Conservation (phyloP, 306 rosid genomes). For the Begonia peltatifolia region DNA sequence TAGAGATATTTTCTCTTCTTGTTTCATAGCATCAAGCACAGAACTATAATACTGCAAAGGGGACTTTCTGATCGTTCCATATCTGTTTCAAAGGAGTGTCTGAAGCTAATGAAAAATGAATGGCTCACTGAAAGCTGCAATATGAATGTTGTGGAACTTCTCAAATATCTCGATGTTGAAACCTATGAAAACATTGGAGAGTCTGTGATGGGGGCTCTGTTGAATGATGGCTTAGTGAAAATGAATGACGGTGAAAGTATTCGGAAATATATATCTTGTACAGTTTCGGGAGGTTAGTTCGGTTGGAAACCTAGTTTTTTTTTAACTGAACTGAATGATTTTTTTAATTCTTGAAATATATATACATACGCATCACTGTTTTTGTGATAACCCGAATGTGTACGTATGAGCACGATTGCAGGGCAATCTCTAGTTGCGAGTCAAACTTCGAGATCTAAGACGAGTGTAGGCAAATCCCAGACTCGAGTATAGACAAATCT, state of each 20-base stretch:
- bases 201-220: constrained; percentile 59
- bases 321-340: no score
- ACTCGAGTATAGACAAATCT: no score
- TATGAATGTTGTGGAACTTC: constrained; percentile 51
- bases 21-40: constrained; percentile 56
- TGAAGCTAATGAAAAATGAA: constrained; percentile 78
- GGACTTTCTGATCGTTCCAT: constrained; percentile 88
- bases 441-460: no score
- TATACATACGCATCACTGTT: no score
- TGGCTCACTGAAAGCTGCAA: constrained; percentile 74
- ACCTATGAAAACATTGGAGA: constrained; percentile 85
- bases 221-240: constrained; percentile 52
- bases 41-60: constrained; percentile 70
- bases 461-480: no score
- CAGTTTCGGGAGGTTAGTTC: constrained; percentile 33
- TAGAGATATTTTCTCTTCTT: background rate
- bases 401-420: no score
- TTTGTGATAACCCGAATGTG: no score
- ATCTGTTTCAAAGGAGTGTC: constrained; percentile 72
- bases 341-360: no score
- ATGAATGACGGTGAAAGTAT: constrained; percentile 41
- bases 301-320: background rate
- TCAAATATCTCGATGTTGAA: constrained; percentile 93
- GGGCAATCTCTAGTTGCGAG: no score
- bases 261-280: constrained; percentile 31